These are phyloP conservation scores for Sordariomycetes sp. DNA, from an alignment of 2,329 filamentous ascomycete genomes.

Conservation along the genomic window DNA sequence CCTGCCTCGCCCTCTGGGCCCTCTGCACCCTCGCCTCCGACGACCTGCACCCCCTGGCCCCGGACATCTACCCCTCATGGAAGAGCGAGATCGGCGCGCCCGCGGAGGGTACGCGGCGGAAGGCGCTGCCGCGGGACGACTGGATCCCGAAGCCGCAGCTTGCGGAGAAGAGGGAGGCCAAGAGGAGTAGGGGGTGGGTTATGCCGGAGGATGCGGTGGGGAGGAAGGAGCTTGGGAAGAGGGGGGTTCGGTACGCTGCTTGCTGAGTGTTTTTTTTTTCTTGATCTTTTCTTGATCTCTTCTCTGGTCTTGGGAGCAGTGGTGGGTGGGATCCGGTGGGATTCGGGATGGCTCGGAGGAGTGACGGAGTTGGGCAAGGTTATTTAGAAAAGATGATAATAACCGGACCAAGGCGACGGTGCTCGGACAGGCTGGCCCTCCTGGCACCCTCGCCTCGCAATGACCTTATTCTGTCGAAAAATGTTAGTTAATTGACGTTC, in stretches of 20 bases:
- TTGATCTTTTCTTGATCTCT: not conserved
- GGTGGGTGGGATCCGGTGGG: not conserved
- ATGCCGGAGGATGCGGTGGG: constrained; percentile 62
- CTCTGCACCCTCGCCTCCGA: constrained; percentile 59
- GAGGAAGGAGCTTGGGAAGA: constrained; percentile 57
- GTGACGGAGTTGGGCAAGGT: not conserved
- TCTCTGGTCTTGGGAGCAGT: not conserved
- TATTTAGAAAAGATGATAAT: not conserved
- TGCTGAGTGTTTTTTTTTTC: constrained; percentile 14
- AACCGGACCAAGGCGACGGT: not conserved
- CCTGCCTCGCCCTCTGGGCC: constrained; percentile 64
- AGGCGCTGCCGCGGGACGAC: constrained; percentile 53
- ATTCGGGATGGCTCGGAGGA: not conserved
- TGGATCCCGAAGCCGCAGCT: constrained; percentile 67
- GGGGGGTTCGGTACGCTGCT: constrained; percentile 44
- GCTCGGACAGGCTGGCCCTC: too few relatives aligned
- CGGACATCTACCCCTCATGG: constrained; percentile 48
- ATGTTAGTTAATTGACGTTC: too few relatives aligned
- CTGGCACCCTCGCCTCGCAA: too few relatives aligned
- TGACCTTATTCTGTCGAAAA: too few relatives aligned
- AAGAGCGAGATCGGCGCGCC: constrained; percentile 61
- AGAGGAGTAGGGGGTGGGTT: constrained; percentile 61
- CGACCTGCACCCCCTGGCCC: constrained; percentile 37
- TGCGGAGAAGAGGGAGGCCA: constrained; percentile 64
- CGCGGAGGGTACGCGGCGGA: constrained; percentile 57